phyloP scores from a whole-genome alignment of 2,329 filamentous ascomycete species.

The Penicillium sp. region DNA sequence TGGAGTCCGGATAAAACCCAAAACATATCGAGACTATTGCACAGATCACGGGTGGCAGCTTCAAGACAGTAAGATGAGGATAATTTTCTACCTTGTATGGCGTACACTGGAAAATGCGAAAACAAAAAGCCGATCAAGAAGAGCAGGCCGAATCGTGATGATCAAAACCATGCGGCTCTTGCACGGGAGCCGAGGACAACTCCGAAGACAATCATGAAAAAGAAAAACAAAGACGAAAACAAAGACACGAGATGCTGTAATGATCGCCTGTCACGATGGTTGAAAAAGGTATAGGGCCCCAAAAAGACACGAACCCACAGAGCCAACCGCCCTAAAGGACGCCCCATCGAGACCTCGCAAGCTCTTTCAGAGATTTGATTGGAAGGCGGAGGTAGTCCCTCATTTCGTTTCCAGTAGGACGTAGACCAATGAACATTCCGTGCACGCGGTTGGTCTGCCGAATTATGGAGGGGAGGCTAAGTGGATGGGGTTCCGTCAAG shows the following conservation, averaged over 20 bases:
- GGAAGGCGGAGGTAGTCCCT: conserved; percentile 5
- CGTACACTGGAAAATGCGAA: background rate
- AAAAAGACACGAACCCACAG: conserved; percentile 5
- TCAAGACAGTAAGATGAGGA: background rate
- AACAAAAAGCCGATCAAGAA: background rate
- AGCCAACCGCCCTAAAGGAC: conserved; percentile 8
- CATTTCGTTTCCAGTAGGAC: conserved; percentile 14
- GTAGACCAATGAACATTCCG: conserved; percentile 8
- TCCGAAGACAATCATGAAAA: background rate
- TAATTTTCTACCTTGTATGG: background rate
- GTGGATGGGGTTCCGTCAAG: conserved; percentile 7
- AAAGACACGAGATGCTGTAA: background rate
- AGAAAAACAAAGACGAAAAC: background rate
- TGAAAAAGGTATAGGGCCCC: background rate
- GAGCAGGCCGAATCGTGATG: background rate
- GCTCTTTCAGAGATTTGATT: conserved; percentile 15
- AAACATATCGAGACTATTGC: background rate
- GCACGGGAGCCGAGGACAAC: background rate
- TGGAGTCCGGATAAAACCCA: background rate
- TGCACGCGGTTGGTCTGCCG: conserved; percentile 12
- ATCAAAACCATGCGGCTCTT: conserved; percentile 7
- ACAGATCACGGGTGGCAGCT: background rate
- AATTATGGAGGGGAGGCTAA: conserved; percentile 16
- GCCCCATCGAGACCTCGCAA: conserved; percentile 10
- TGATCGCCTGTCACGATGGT: conserved; percentile 5